phyloP scores from a whole-genome alignment of 75 land plant genomes.

The Pinus tabuliformis region DNA sequence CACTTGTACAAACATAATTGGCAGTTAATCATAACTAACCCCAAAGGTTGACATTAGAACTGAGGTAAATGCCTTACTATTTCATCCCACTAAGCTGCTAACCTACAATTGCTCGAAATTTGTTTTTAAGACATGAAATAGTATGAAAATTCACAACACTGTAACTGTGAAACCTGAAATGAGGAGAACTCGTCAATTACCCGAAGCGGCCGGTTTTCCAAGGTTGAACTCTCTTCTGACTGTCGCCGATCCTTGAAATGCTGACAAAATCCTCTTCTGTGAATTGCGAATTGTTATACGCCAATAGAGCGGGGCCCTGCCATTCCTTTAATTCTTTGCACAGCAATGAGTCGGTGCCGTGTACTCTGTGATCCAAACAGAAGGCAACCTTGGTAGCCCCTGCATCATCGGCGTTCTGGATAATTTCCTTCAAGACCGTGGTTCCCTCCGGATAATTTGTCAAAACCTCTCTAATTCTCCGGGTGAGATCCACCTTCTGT shows the following conservation, averaged over 20 bases:
- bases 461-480: slow-evolving; percentile 88
- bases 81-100: too few species aligned
- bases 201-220: slow-evolving; percentile 99
- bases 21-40: too few species aligned
- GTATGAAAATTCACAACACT: too few species aligned
- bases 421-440: slow-evolving; percentile 92
- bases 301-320: slow-evolving; percentile 93
- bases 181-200: slow-evolving; percentile 24
- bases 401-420: slow-evolving; percentile 99
- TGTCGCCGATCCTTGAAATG: slow-evolving; percentile 93
- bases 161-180: too few species aligned
- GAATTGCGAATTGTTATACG: slow-evolving; percentile 80
- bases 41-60: too few species aligned
- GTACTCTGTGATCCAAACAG: slow-evolving; percentile 76
- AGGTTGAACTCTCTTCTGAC: slow-evolving; percentile 75
- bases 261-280: slow-evolving; percentile 91
- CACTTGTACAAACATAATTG: too few species aligned
- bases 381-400: slow-evolving; percentile 78
- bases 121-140: too few species aligned
- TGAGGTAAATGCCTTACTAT: too few species aligned
- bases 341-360: slow-evolving; percentile 56
- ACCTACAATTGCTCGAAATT: too few species aligned
- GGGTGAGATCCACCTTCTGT: slow-evolving; percentile 92
- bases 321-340: slow-evolving; percentile 60
- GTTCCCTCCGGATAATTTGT: slow-evolving; percentile 95